Evolutionary conservation across 164 flowering plant genomes (phyloP), one percentile per base, ranked within the genome.

Genomic region (Umbilicus rupestris): DNA sequence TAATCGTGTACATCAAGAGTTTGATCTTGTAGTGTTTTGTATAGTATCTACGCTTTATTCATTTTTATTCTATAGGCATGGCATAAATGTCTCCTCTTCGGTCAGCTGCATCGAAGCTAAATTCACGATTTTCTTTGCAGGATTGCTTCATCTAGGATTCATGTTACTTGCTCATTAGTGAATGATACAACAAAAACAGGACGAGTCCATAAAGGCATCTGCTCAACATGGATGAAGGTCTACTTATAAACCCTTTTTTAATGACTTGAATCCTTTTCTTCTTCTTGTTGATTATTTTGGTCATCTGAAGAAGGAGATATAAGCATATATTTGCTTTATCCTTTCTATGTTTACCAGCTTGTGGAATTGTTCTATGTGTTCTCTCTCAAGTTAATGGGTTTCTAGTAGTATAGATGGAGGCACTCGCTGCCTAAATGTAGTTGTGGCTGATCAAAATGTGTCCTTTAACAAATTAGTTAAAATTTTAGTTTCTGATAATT

Each of bases 151-250:
- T 71, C 90, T 24, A 82, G 97, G 72, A 89, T 94, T 78, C 98
- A 94, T 77, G 98, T 90, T 37, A 90, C 98, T 17, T 87, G 97
- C 82, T 91, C 97, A 28, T 76, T 94, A 63, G 98, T 94, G 47
- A 1, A 24, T 67, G 81, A 75, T 95, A 85, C 47, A 85, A 81
- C 70, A 88, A 31, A 31, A 52, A 52, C 90, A 2, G 99, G 99
- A 42, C 76, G 99, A 59, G 78, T 91, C 73, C 99, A 94, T 78
- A 88, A 82, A 74, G 99, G 99, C 77, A 74, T 94, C 6, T 91
- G 97, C 71, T 94, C 99, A 42, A 90, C 99, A 67, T 52, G 59
- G 59, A 52, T 52, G 59, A 52, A 52, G 59, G 65, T 62, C 37
- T 28, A 0, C 57, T 6, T 50, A 11, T 7, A n/a, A n/a, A n/a